Base-by-base conservation (phyloP, 257 asterid species). In the Dorcoceras hygrometricum region DNA sequence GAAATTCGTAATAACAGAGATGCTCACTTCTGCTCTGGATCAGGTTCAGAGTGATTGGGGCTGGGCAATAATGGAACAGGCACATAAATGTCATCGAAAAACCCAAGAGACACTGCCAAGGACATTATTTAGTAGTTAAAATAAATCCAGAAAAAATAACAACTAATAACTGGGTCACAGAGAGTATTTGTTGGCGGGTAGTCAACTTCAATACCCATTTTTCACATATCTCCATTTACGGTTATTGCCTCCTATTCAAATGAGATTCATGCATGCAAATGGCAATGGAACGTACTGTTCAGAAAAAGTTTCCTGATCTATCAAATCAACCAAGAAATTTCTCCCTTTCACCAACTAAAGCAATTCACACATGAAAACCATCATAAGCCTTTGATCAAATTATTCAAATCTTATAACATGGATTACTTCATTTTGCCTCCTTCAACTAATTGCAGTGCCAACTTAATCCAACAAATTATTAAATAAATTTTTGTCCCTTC, bases 41-140 rank as follows among this genome's bases (percentile, higher is more conserved):
- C 95, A 73, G 92, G 86, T 66, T 83, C 96, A 25, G 73, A 67
- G 74, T 77, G 77, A 73, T 68, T 73, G 25, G 83, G 80, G 70
- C 58, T 25, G 32, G 77, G 48, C 75, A 83, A 63, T 46, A 77
- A 80, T 60, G 81, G 79, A 57, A 69, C 66, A 43, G 83, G 82
- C 62, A 83, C 77, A 71, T 78, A 75, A 56, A 83, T 90, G 79
- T 93, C 99, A 16, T 86, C 88, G 16, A 93, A 93, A 80, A 93
- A 93, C 57, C 97, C 99, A 59, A 93, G 88, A 1, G 99, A 75
- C 74, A 93, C 99, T 91, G 87, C 76, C 58, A 69, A 63, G 34
- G 8, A 18, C 26, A 73, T 31, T 19, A 55, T 57, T 69, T 65
- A 72, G 22, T 23, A 62, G 68, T 60, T 34, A 61, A 64, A 25